These are phyloP conservation scores for Diaporthe citri DNA, from an alignment of 2,329 filamentous ascomycete species.

Conservation along the genomic window DNA sequence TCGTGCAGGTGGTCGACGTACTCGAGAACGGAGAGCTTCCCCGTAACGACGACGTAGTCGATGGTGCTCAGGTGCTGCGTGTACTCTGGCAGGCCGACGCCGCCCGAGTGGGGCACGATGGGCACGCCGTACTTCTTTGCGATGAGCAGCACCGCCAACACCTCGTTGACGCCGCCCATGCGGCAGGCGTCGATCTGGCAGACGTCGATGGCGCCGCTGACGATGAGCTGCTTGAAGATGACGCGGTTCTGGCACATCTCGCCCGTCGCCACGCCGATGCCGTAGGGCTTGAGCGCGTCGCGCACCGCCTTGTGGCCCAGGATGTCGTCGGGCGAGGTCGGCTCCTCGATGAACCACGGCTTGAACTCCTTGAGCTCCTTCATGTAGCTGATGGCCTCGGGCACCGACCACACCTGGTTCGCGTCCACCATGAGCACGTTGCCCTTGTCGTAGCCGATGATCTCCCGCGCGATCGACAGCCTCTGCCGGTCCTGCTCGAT, in stretches of 20 bases:
- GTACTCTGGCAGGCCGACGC: conserved; percentile 92
- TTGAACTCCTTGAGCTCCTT: conserved; percentile 83
- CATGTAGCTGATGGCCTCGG: conserved; percentile 91
- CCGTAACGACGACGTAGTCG: conserved; percentile 89
- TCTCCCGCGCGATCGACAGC: conserved; percentile 79
- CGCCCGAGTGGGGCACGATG: conserved; percentile 89
- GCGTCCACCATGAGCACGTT: conserved; percentile 94
- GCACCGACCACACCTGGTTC: conserved; percentile 93
- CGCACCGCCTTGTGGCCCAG: conserved; percentile 89
- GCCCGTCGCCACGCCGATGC: conserved; percentile 88
- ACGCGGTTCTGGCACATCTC: conserved; percentile 98
- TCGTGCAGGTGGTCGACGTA: conserved; percentile 95
- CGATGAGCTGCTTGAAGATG: conserved; percentile 92
- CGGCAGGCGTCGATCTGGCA: conserved; percentile 93
- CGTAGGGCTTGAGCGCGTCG: conserved; percentile 79
- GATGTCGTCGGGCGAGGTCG: conserved; percentile 89
- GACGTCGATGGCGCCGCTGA: conserved; percentile 84
- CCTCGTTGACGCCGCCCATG: conserved; percentile 91
- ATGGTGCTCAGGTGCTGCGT: conserved; percentile 94
- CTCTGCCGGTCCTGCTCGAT: conserved; percentile 79
- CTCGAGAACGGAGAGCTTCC: conserved; percentile 85
- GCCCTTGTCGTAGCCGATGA: conserved; percentile 85
- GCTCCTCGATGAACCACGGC: conserved; percentile 96
- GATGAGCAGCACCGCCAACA: conserved; percentile 89
- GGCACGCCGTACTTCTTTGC: conserved; percentile 84